phyloP scores from a whole-genome alignment of 495 filamentous ascomycete genomes.

The Penicillium turbatum region DNA sequence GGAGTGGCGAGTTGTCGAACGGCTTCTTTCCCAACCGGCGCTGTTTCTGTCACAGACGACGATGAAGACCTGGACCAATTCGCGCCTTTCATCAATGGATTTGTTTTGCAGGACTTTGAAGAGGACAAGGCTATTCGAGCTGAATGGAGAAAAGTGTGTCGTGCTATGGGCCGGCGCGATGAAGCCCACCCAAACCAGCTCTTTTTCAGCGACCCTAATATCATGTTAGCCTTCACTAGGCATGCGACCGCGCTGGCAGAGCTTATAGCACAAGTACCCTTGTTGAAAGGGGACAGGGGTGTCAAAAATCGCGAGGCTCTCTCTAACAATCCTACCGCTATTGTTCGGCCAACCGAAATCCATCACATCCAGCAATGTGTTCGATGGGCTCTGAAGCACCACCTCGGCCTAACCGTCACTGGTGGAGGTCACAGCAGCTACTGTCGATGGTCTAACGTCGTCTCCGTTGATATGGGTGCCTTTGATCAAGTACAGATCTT shows the following conservation, averaged over 20 bases:
- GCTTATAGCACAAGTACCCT: constrained; percentile 46
- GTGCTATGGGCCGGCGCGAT: constrained; percentile 44
- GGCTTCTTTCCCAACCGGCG: constrained; percentile 49
- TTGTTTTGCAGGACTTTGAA: constrained; percentile 33
- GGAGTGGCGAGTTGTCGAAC: constrained; percentile 51
- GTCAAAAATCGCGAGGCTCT: constrained; percentile 54
- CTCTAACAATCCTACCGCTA: constrained; percentile 39
- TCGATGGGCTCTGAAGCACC: constrained; percentile 53
- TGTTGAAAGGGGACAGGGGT: constrained; percentile 25
- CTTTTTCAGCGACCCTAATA: constrained; percentile 48
- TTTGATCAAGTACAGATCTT: constrained; percentile 52
- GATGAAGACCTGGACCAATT: constrained; percentile 51
- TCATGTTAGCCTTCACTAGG: constrained; percentile 52
- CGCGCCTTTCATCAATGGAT: constrained; percentile 52
- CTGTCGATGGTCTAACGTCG: constrained; percentile 51
- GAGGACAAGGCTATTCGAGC: constrained; percentile 32
- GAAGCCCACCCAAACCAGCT: constrained; percentile 39
- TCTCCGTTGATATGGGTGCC: constrained; percentile 54
- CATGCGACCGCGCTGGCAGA: constrained; percentile 46
- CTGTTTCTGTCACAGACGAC: constrained; percentile 43
- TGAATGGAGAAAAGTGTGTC: constrained; percentile 52
- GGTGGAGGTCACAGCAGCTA: constrained; percentile 60
- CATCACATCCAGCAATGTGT: constrained; percentile 54
- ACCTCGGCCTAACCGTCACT: constrained; percentile 47
- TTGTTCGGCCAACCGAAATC: constrained; percentile 47